Conservation (phyloP, 352 stramenopile species). For the Phytophthora fragariae region DNA sequence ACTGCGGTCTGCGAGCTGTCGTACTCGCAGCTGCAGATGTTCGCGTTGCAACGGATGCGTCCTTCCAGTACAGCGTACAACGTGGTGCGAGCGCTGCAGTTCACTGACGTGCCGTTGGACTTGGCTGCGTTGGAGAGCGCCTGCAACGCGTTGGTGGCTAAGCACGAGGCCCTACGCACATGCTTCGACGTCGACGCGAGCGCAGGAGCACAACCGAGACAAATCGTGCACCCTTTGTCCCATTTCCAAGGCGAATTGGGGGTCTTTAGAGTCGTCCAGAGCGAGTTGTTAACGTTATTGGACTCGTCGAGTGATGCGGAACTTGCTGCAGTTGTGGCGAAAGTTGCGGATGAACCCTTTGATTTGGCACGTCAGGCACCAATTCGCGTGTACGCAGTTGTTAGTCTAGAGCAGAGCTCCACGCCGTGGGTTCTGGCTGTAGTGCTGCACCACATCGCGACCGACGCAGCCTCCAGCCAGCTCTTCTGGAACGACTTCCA, state of each 20-base stretch:
- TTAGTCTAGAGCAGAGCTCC: not conserved
- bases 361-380: conserved; percentile 44
- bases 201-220: conserved; percentile 39
- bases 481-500: conserved; percentile 59
- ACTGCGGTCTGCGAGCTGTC: conserved; percentile 35
- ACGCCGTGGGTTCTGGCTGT: conserved; percentile 44
- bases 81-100: conserved; percentile 46
- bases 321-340: conserved; percentile 36
- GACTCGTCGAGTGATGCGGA: not conserved
- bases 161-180: conserved; percentile 59
- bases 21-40: conserved; percentile 69
- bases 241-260: conserved; percentile 20
- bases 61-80: conserved; percentile 63
- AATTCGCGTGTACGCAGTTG: conserved; percentile 50
- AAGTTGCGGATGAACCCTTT: conserved; percentile 38
- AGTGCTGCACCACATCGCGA: conserved; percentile 69
- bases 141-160: conserved; percentile 41
- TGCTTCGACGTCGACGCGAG: conserved; percentile 41
- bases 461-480: conserved; percentile 50
- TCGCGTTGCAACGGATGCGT: conserved; percentile 54
- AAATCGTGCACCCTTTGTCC: conserved; percentile 37
- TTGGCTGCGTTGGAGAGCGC: conserved; percentile 31
- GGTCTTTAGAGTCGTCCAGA: conserved; percentile 13
- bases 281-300: conserved; percentile 2
- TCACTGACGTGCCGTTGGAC: conserved; percentile 32